Base-by-base conservation (phyloP, 2,329 filamentous ascomycete genomes). In the Colletotrichum tamarilloi region DNA sequence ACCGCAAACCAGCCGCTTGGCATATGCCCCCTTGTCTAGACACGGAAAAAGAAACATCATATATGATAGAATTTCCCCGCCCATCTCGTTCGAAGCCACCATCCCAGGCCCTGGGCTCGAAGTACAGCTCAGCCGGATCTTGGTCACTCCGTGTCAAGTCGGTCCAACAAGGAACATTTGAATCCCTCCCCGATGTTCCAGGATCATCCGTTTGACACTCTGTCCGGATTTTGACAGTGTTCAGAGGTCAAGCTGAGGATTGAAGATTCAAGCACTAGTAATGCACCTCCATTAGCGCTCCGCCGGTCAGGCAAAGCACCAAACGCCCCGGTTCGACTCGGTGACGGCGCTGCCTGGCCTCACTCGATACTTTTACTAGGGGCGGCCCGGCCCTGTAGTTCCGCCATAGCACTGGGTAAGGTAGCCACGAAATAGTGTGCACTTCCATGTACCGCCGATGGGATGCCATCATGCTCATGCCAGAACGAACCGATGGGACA, bases 351-450 rank as follows among this genome's bases (percentile, higher is more conserved):
- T 22, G 24, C 57, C 38, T 8, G 16, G 30, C 19, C 5, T 62
- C 19, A 30, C 57, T 52, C 11, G 16, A 53, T 5, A 19, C 4
- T 16, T 42, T 69, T 12, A 24, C 65, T 72, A 72, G 69, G 69
- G 58, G 53, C 69, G 69, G 69, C 66, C 69, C 69, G 69, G 69
- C 56, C 69, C 65, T 56, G 42, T 30, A 22, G 30, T 69, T 64
- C 66, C 53, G 66, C 16, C 24, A 38, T 24, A 55, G 58, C 30
- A 38, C 35, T 62, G 24, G 42, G 42, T 49, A 49, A 49, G 42
- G 42, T 49, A 22, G 42, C n/a, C 19, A 7, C 19, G 8, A 19
- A 49, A 22, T 22, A 24, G n/a, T 16, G 42, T 24, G 35, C 35
- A 9, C 32, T 57, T 32, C 56, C 9, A 28, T 58, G 53, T 11